phyloP scores from a whole-genome alignment of 148 eudicot species.

The Fagopyrum esculentum region DNA sequence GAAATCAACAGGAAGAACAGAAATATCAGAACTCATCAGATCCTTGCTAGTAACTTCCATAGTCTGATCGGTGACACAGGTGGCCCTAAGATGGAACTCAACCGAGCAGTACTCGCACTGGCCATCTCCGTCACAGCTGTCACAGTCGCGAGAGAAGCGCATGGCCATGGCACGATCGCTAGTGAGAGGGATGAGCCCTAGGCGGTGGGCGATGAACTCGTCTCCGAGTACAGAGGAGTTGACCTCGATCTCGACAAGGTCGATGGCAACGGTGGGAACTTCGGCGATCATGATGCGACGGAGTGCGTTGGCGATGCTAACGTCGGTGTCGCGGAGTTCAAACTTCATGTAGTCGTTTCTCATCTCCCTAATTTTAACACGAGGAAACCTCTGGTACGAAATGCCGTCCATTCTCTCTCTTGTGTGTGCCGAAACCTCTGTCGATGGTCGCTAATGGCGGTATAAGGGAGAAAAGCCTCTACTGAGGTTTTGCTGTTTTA shows the following conservation, averaged over 20 bases:
- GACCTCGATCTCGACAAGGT: slow-evolving; percentile 87
- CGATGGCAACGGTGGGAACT: slow-evolving; percentile 85
- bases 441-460: slow-evolving; percentile 4
- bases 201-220: slow-evolving; percentile 88
- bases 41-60: slow-evolving; percentile 86
- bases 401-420: slow-evolving; percentile 24
- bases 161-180: slow-evolving; percentile 84
- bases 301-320: slow-evolving; percentile 81
- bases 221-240: slow-evolving; percentile 86
- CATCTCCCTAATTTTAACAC: slow-evolving; percentile 65
- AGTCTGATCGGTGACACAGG: slow-evolving; percentile 61
- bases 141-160: slow-evolving; percentile 93
- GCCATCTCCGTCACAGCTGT: slow-evolving; percentile 92
- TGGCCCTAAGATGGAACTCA: slow-evolving; percentile 77
- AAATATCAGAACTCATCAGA: slow-evolving; percentile 59
- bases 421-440: not conserved
- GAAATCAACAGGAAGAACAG: slow-evolving; percentile 78
- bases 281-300: slow-evolving; percentile 95
- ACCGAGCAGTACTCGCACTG: slow-evolving; percentile 94
- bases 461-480: not conserved
- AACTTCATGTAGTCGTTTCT: slow-evolving; percentile 65
- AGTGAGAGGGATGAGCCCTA: slow-evolving; percentile 78
- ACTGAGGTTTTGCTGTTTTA: not conserved
- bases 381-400: slow-evolving; percentile 72
- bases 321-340: slow-evolving; percentile 77